phyloP scores from a whole-genome alignment of 495 filamentous ascomycete species.

The Hypoxylon lienhwacheense region DNA sequence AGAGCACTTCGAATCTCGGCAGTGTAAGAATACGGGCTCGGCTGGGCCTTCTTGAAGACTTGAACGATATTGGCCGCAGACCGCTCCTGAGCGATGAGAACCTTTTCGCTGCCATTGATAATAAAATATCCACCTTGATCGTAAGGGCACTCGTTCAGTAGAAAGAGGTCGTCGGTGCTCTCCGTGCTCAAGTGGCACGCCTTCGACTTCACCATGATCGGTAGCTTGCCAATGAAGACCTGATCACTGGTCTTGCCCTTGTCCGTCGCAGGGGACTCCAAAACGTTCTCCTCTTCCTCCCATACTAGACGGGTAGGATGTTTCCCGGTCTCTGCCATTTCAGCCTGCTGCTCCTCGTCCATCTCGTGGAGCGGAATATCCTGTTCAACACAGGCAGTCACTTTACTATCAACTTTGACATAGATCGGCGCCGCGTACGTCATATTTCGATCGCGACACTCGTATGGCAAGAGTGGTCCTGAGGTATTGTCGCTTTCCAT shows the following conservation, averaged over 20 bases:
- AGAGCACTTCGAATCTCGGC: slow-evolving; percentile 96
- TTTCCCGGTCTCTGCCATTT: slow-evolving; percentile 50
- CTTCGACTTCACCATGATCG: slow-evolving; percentile 95
- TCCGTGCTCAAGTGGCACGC: slow-evolving; percentile 85
- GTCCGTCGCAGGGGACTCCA: slow-evolving; percentile 37
- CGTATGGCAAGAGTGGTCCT: slow-evolving; percentile 79
- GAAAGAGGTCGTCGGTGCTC: slow-evolving; percentile 77
- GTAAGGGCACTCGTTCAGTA: slow-evolving; percentile 93
- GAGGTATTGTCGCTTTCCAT: slow-evolving; percentile 91
- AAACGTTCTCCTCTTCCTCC: slow-evolving; percentile 55
- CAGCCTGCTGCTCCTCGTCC: slow-evolving; percentile 60
- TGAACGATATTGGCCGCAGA: slow-evolving; percentile 98
- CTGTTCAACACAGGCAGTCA: slow-evolving; percentile 78
- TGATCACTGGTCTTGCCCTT: slow-evolving; percentile 51
- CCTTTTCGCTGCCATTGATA: slow-evolving; percentile 99
- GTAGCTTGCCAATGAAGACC: slow-evolving; percentile 84
- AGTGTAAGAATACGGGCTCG: slow-evolving; percentile 83
- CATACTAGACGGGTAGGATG: slow-evolving; percentile 58
- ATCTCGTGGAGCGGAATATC: slow-evolving; percentile 62
- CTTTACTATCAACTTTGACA: slow-evolving; percentile 75
- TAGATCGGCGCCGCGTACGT: slow-evolving; percentile 93
- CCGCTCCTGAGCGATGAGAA: slow-evolving; percentile 95
- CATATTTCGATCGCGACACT: slow-evolving; percentile 89
- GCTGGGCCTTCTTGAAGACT: slow-evolving; percentile 94
- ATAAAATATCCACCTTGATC: slow-evolving; percentile 98